Evolutionary conservation across 1,284 basidiomycete genomes (phyloP).

Genomic region (Boletus smithii): DNA sequence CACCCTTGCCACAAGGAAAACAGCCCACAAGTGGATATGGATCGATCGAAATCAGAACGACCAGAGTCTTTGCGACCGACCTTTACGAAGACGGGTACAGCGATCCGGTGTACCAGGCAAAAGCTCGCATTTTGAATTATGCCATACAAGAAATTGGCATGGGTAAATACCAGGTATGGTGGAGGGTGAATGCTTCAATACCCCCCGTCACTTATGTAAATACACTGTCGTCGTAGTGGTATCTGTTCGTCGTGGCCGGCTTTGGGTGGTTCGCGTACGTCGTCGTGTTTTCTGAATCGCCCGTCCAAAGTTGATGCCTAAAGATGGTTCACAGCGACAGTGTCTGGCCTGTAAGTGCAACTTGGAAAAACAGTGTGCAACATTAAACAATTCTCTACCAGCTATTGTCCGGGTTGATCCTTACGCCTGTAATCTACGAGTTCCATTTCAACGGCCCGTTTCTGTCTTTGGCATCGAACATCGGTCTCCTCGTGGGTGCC

Average conservation of each 20-base stretch:
- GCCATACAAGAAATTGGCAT: conserved; percentile 64
- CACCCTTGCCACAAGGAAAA: not conserved
- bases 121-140: conserved; percentile 53
- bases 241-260: conserved; percentile 55
- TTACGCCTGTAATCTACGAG: conserved; percentile 55
- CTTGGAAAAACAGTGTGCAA: not conserved
- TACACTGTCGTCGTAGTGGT: conserved; percentile 40
- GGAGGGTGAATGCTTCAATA: not conserved
- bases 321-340: conserved; percentile 37
- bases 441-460: conserved; percentile 55
- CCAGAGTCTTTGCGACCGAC: conserved; percentile 11
- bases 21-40: not conserved
- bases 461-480: conserved; percentile 55
- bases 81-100: conserved; percentile 45
- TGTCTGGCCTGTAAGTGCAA: conserved; percentile 45
- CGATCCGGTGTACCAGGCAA: conserved; percentile 55
- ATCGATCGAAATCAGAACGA: not conserved
- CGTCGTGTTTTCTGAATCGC: not conserved
- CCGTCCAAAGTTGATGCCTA: not conserved
- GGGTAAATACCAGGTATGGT: conserved; percentile 62
- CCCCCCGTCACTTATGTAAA: not conserved
- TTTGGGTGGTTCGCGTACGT: conserved; percentile 72
- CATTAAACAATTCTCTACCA: conserved; percentile 19
- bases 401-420: conserved; percentile 54
- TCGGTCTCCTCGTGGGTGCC: conserved; percentile 63